Conservation (phyloP, 2,329 filamentous ascomycete species). For the Hypomyces rosellus region DNA sequence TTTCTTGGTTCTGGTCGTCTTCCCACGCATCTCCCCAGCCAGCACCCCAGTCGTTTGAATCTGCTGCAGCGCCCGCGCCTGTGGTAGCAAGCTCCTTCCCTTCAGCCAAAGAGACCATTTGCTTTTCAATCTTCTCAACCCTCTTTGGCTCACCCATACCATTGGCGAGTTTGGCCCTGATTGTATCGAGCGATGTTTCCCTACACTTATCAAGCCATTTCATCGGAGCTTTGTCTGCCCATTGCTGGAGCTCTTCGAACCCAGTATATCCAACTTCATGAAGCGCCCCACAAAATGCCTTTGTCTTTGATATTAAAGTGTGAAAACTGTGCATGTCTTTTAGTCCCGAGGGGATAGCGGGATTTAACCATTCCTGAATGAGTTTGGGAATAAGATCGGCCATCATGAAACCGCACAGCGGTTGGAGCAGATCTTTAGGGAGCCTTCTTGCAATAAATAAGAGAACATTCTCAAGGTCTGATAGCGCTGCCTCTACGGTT, state of each 20-base stretch:
- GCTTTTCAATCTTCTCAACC: slow-evolving; percentile 80
- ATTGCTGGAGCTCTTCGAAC: slow-evolving; percentile 61
- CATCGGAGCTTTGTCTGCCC: slow-evolving; percentile 72
- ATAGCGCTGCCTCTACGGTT: slow-evolving; percentile 45
- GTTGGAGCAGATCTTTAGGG: slow-evolving; percentile 47
- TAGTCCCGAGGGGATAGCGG: slow-evolving; percentile 68
- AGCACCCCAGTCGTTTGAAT: slow-evolving; percentile 59
- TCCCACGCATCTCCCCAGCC: slow-evolving; percentile 82
- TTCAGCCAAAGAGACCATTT: slow-evolving; percentile 62
- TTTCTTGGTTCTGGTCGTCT: slow-evolving; percentile 50
- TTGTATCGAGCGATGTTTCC: slow-evolving; percentile 68
- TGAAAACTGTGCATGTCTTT: slow-evolving; percentile 67
- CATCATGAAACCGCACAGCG: slow-evolving; percentile 65
- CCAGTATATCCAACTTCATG: slow-evolving; percentile 56
- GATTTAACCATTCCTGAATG: slow-evolving; percentile 67
- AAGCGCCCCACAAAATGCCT: slow-evolving; percentile 58
- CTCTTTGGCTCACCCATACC: slow-evolving; percentile 61
- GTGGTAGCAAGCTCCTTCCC: slow-evolving; percentile 59
- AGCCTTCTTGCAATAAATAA: slow-evolving; percentile 46
- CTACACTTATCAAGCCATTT: slow-evolving; percentile 83
- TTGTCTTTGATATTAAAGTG: slow-evolving; percentile 57
- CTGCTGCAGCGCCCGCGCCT: slow-evolving; percentile 37
- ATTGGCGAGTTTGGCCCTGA: slow-evolving; percentile 61
- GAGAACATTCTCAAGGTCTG: slow-evolving; percentile 47
- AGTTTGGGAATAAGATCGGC: slow-evolving; percentile 61